Evolutionary conservation across 345 rosid genomes (phyloP), one percentile per base, ranked within the genome.

Genomic region (Rhodamnia rubescens): DNA sequence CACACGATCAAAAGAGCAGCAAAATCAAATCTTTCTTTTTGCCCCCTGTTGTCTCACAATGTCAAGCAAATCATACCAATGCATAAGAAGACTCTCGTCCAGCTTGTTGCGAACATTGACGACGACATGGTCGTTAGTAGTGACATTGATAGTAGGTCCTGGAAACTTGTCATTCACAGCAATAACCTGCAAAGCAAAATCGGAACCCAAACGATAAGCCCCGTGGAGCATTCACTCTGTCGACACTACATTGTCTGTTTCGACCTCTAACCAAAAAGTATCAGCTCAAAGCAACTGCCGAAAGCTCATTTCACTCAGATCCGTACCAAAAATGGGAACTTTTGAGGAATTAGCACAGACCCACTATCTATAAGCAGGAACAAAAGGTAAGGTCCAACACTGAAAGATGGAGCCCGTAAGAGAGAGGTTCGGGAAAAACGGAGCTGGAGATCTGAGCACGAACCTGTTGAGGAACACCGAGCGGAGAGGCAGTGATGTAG

Each of bases 401-500:
- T n/a, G n/a, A 61, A 85, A 89, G 80, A 85, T 16, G 21, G 64
- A 84, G 86, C 83, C 85, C 18, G 15, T 82, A 88, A 58, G 84
- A 86, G 21, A 81, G 5, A 12, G 57, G 53, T 22, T 22, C 84
- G 27, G 74, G 32, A 74, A 7, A n/a, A 85, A 87, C 87, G 83
- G 89, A 90, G 85, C 83, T 40, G 58, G 64, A 87, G 50, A 84
- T 24, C 44, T 44, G 42, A 53, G 64, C 55, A 86, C 89, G 29
- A 59, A 95, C 98, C 98, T 95, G 96, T 83, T 96, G 98, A 78
- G 99, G 98, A 59, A 93, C 95, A 84, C 99, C 98, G 84, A 96
- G 96, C 87, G 98, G 99, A 86, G 99, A 95, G 88, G 98, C 98
- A 81, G 98, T 94, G 90, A 94, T 94, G 89, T 97, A 97, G 52